Conservation (phyloP, 257 asterid genomes). For the Solanum bulbocastanum region DNA sequence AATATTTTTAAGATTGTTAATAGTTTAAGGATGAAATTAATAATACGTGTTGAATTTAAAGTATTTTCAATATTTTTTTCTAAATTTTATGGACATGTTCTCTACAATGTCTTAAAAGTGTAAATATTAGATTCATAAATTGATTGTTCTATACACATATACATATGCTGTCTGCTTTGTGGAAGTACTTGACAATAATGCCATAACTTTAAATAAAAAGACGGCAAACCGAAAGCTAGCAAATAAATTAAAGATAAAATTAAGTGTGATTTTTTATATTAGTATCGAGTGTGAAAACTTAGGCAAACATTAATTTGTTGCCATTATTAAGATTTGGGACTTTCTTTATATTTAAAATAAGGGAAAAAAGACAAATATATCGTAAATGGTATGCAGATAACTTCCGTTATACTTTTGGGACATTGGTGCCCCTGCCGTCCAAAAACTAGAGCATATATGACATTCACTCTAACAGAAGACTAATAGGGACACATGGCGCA, state of each 20-base stretch:
- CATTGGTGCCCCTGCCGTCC: too few relatives aligned
- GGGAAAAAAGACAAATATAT: too few relatives aligned
- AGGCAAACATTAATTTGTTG: neutral
- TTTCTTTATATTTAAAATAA: too few relatives aligned
- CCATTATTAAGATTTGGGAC: neutral
- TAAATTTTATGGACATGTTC: neutral
- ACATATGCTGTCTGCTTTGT: neutral
- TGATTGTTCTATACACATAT: neutral
- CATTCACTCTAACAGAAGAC: too few relatives aligned
- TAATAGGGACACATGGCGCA: too few relatives aligned
- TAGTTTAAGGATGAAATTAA: accelerated
- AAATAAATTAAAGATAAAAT: neutral
- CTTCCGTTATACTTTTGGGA: too few relatives aligned
- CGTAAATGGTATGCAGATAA: too few relatives aligned
- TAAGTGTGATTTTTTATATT: neutral
- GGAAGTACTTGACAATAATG: neutral
- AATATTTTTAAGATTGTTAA: too few relatives aligned
- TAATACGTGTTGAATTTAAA: too few relatives aligned
- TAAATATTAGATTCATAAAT: neutral
- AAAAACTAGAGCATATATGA: too few relatives aligned
- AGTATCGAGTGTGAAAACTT: neutral
- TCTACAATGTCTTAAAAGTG: neutral
- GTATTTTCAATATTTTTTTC: too few relatives aligned
- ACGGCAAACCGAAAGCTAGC: neutral
- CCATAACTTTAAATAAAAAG: neutral